Evolutionary conservation across 1,284 basidiomycete genomes (phyloP), one percentile per base, ranked within the genome.

Genomic region (Athelia sp.): DNA sequence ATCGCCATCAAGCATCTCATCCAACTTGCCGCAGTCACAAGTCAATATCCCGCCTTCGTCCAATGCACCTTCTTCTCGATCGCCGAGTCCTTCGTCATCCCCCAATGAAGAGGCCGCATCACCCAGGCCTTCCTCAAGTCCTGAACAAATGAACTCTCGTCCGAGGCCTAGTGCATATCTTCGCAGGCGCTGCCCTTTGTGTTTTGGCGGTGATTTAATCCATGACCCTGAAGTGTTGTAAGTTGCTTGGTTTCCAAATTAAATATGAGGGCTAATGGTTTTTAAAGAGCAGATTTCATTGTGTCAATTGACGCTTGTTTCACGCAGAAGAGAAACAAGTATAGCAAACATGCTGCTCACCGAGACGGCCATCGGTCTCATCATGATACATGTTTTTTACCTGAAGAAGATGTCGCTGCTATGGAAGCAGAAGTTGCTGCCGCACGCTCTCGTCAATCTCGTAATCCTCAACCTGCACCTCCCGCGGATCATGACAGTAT

Each of bases 241-340:
- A 34, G 31, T 46, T 29, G 18, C 13, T 10, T 22, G 6, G 11
- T 10, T 15, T 9, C 26, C 4, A 18, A 10, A n/a, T 24, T 45
- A 21, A 17, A 4, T 13, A 29, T 29, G 6, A 29, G 26, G 4
- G 13, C 36, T 22, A 21, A 19, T 23, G 26, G 13, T 29, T 6
- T 29, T 15, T n/a, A n/a, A n/a, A 43, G 47, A n/a, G 29, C 47
- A 19, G 49, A 46, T 17, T 8, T 47, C 11, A 29, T 53, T 42
- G 52, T 53, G 17, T 53, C 50, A 32, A 9, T 54, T 9, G 52
- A 54, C 31, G 47, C 52, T 19, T 54, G 52, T 36, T 56, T 56
- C 18, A 56, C 55, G 11, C 47, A 48, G 22, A 56, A 56, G 50
- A 3, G 47, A 13, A 19, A 2, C 21, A 48, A 42, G n/a, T 23